Conservation (phyloP, 2,329 filamentous ascomycete genomes). For the Fusarium paranaense region DNA sequence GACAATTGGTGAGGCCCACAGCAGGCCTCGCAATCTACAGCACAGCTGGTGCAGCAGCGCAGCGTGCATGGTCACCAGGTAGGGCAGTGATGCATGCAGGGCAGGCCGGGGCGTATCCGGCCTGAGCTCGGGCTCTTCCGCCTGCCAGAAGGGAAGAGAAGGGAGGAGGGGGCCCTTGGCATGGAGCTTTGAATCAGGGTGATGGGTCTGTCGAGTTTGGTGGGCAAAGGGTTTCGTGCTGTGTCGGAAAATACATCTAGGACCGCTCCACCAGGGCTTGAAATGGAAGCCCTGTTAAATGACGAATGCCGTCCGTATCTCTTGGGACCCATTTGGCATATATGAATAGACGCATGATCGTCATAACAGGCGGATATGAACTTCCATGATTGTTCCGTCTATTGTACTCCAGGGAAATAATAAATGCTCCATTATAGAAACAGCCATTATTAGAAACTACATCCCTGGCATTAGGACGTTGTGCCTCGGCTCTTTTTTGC, state of each 20-base stretch:
- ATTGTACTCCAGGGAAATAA: constrained; percentile 10
- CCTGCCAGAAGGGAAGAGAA: not conserved
- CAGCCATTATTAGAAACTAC: not conserved
- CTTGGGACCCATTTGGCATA: not conserved
- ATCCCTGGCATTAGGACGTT: not conserved
- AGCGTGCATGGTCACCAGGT: not conserved
- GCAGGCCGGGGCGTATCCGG: constrained; percentile 1
- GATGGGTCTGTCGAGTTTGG: constrained; percentile 6
- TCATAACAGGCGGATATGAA: constrained; percentile 27
- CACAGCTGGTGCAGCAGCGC: not conserved
- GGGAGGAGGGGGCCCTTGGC: not conserved
- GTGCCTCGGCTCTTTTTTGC: constrained; percentile 1
- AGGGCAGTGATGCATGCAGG: constrained; percentile 5
- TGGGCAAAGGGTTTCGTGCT: not conserved
- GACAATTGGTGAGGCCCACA: not conserved
- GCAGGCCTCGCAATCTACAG: not conserved
- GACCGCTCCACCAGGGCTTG: constrained; percentile 12
- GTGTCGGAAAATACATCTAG: constrained; percentile 3
- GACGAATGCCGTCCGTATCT: not conserved
- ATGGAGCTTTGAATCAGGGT: not conserved
- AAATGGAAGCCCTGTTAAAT: not conserved
- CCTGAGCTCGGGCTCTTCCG: constrained; percentile 3
- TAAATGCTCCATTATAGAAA: constrained; percentile 9
- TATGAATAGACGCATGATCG: constrained; percentile 20
- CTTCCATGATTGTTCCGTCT: constrained; percentile 14